These are phyloP conservation scores for Trichoderma atrobrunneum DNA, from an alignment of 2,329 filamentous ascomycete genomes.

Conservation along the genomic window DNA sequence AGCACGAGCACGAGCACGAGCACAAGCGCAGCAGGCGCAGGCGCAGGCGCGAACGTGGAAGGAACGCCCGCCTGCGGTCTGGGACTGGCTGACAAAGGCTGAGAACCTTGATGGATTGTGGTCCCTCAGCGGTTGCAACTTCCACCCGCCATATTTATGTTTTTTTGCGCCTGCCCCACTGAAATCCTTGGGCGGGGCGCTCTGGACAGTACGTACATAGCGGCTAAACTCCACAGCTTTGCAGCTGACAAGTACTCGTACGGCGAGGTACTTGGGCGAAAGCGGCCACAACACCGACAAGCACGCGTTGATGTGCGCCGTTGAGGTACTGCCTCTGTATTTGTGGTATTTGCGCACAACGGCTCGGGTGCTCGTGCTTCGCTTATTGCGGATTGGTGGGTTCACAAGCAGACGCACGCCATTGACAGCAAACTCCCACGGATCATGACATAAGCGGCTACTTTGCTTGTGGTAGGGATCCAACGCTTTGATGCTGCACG, in stretches of 20 bases:
- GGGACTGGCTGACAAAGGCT: conserved; percentile 14
- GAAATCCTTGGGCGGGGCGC: background rate
- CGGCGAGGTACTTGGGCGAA: background rate
- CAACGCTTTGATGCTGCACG: background rate
- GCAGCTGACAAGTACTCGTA: background rate
- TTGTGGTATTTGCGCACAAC: background rate
- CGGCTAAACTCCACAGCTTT: background rate
- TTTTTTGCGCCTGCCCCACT: background rate
- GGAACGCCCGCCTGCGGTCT: conserved; percentile 14
- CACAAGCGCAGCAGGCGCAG: background rate
- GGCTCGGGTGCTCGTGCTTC: background rate
- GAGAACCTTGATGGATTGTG: conserved; percentile 34
- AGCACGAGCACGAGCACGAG: background rate
- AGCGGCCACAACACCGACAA: background rate
- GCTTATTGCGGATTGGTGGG: background rate
- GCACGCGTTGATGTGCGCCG: background rate
- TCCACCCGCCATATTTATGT: conserved; percentile 3
- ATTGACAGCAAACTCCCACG: background rate
- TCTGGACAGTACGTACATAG: background rate
- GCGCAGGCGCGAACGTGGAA: conserved; percentile 10
- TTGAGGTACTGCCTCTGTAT: background rate
- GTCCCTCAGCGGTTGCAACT: background rate
- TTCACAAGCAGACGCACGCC: background rate
- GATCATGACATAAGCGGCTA: background rate
- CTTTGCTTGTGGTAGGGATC: background rate